phyloP scores from a whole-genome alignment of 768 basidiomycete species.

The Sarcodon sp. region DNA sequence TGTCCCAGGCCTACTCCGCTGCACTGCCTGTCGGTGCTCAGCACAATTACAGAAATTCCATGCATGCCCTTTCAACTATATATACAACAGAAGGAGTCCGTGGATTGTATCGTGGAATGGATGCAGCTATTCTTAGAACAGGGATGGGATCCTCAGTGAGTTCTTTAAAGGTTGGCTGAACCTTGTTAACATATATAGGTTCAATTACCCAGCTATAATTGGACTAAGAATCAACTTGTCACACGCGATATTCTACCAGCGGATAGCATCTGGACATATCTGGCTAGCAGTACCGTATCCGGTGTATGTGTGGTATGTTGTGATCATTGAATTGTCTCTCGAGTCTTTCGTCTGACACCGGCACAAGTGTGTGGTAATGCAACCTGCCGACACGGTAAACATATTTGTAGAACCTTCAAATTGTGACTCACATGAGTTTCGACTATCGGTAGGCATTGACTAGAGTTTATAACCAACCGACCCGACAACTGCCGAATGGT shows the following conservation, averaged over 20 bases:
- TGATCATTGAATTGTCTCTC: background rate
- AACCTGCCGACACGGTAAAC: slow-evolving; percentile 79
- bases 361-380: slow-evolving; percentile 77
- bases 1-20: slow-evolving; percentile 77
- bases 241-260: slow-evolving; percentile 54
- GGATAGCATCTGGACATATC: slow-evolving; percentile 76
- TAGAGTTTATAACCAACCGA: slow-evolving; percentile 94
- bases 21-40: slow-evolving; percentile 90
- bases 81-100: slow-evolving; percentile 62
- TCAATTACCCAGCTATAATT: slow-evolving; percentile 93
- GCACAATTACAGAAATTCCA: slow-evolving; percentile 78
- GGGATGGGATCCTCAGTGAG: slow-evolving; percentile 84
- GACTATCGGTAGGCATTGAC: slow-evolving; percentile 53
- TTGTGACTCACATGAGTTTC: background rate
- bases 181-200: slow-evolving; percentile 29
- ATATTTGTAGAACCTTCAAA: slow-evolving; percentile 11
- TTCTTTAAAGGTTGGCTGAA: background rate
- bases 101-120: slow-evolving; percentile 83
- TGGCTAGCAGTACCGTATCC: slow-evolving; percentile 80
- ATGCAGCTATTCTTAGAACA: slow-evolving; percentile 87
- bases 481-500: slow-evolving; percentile 56
- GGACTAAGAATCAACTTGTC: slow-evolving; percentile 75
- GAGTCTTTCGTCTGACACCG: background rate
- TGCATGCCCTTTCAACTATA: slow-evolving; percentile 73
- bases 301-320: slow-evolving; percentile 80